A percentile compares a stretch with the other conserved stretches of the same genome.
Conservation (phyloP, 1,139 yeast genomes). For the Zhuliangozyma parablackwelliae region DNA sequence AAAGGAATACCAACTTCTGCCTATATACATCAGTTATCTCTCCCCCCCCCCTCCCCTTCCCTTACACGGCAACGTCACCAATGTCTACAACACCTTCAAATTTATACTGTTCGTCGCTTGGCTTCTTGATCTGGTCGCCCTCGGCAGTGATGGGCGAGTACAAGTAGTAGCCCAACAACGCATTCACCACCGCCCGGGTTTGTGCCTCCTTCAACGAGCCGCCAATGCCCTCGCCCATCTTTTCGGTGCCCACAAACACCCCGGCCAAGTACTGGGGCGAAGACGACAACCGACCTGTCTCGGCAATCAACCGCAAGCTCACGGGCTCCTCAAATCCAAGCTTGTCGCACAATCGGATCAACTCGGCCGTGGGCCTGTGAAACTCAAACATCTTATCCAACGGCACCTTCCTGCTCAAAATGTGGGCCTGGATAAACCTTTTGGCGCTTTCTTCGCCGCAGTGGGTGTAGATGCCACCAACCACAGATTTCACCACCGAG, state of each 20-base stretch:
- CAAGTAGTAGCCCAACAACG: constrained; percentile 87
- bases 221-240: constrained; percentile 94
- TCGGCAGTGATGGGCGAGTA: constrained; percentile 65
- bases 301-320: constrained; percentile 75
- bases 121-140: constrained; percentile 43
- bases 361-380: constrained; percentile 81
- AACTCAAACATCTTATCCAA: constrained; percentile 72
- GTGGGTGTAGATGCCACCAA: constrained; percentile 68
- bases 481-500: constrained; percentile 62
- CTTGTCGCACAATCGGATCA: constrained; percentile 72
- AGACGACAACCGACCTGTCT: constrained; percentile 83
- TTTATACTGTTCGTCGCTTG: constrained; percentile 52
- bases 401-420: constrained; percentile 75
- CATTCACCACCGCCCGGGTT: constrained; percentile 86
- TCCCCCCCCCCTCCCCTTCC: background rate
- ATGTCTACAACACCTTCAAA: constrained; percentile 47
- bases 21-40: background rate
- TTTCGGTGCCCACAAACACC: constrained; percentile 76
- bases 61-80: constrained; percentile 51
- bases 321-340: constrained; percentile 74
- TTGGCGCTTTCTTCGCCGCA: constrained; percentile 60
- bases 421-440: constrained; percentile 63
- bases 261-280: constrained; percentile 90
- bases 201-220: constrained; percentile 89
- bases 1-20: too few species aligned